These are phyloP conservation scores for Ceratobasidium sp. DNA, from an alignment of 1,284 basidiomycete genomes.

Conservation along the genomic window DNA sequence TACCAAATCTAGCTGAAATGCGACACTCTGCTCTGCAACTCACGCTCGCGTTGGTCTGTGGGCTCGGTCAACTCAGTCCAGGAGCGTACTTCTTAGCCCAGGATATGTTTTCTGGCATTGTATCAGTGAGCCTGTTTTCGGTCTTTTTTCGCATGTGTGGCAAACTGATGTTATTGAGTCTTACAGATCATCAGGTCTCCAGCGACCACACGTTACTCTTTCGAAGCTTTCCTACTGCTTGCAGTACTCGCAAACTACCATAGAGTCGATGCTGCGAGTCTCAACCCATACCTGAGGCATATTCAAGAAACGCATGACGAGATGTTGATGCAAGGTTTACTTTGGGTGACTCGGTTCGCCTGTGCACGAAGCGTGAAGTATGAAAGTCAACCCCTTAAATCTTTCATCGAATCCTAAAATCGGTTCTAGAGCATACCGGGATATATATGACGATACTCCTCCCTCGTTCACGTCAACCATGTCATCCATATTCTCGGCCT, in stretches of 20 bases:
- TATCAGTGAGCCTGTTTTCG: conserved; percentile 50
- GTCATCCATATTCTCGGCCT: conserved; percentile 51
- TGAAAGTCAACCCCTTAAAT: conserved; percentile 37
- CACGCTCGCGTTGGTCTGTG: conserved; percentile 61
- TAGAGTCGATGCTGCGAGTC: conserved; percentile 67
- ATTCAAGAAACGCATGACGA: conserved; percentile 58
- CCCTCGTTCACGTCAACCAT: conserved; percentile 59
- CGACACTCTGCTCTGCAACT: conserved; percentile 63
- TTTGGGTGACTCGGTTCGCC: conserved; percentile 62
- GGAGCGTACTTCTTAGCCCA: conserved; percentile 69
- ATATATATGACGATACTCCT: conserved; percentile 58
- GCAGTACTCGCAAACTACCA: conserved; percentile 67
- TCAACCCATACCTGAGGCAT: conserved; percentile 66
- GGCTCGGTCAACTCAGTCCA: conserved; percentile 66
- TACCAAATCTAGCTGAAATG: conserved; percentile 5
- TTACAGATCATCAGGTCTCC: conserved; percentile 52
- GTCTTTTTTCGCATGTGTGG: not conserved
- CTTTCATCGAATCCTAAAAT: not conserved
- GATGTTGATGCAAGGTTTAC: conserved; percentile 61
- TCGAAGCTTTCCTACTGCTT: conserved; percentile 64
- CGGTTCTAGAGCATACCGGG: conserved; percentile 59
- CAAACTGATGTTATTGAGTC: not conserved
- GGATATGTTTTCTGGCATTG: conserved; percentile 63
- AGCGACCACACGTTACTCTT: conserved; percentile 61
- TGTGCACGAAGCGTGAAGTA: conserved; percentile 60